Conservation (phyloP, 2,329 filamentous ascomycete genomes). For the Fusarium sp. region DNA sequence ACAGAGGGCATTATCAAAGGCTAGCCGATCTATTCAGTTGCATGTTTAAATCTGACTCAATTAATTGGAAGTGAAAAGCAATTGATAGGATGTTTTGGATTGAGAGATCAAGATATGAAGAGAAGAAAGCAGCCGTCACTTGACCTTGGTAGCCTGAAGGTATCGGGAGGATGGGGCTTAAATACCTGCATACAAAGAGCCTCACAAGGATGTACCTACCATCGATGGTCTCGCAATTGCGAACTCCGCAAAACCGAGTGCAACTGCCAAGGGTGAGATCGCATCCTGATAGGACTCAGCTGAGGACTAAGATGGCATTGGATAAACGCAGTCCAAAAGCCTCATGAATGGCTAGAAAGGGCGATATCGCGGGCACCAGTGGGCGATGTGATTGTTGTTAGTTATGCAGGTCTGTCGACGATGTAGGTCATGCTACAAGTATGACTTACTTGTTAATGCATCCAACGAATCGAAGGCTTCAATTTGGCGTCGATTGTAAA, state of each 20-base stretch:
- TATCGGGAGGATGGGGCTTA: background rate
- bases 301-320: background rate
- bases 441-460: conserved; percentile 33
- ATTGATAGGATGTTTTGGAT: background rate
- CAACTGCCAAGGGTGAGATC: conserved; percentile 10
- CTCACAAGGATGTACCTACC: background rate
- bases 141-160: background rate
- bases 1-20: conserved; percentile 44
- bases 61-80: background rate
- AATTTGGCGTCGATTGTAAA: conserved; percentile 25
- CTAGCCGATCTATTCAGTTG: conserved; percentile 12
- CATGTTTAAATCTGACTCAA: conserved; percentile 24
- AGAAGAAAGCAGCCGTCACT: background rate
- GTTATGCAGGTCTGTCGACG: conserved; percentile 3
- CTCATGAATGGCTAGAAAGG: conserved; percentile 10
- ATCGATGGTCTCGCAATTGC: conserved; percentile 25
- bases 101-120: background rate
- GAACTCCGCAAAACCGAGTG: conserved; percentile 27
- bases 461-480: conserved; percentile 11
- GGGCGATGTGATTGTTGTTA: background rate
- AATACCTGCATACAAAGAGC: conserved; percentile 18
- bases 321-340: background rate
- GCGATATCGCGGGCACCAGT: conserved; percentile 1
- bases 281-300: background rate
- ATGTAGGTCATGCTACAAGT: conserved; percentile 29